Conservation (phyloP, 163 green algal genomes). For the Coccomyxa subellipsoidea region DNA sequence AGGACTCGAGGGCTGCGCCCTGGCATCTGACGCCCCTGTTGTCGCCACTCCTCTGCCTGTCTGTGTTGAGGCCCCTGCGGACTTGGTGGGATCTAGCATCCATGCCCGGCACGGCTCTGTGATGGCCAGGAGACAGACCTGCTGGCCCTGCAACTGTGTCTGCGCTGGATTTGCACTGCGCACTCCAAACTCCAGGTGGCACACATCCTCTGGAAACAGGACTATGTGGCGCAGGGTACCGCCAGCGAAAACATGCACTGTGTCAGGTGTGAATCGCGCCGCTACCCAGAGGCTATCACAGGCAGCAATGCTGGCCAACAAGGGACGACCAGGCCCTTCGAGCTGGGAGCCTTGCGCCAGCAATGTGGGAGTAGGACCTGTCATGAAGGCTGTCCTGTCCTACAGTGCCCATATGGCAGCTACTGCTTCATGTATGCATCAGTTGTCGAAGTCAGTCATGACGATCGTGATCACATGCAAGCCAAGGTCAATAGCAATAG, state of each 20-base stretch:
- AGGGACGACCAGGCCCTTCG: not conserved
- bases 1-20: not conserved
- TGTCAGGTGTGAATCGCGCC: not conserved
- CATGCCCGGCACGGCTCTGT: not conserved
- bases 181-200: not conserved
- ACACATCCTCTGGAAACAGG: not conserved
- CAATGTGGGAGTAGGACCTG: not conserved
- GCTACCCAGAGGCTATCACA: not conserved
- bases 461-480: too few relatives aligned
- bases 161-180: not conserved
- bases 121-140: not conserved
- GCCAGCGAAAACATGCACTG: not conserved
- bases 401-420: too few relatives aligned
- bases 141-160: not conserved
- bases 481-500: too few relatives aligned
- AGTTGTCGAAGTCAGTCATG: too few relatives aligned
- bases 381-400: not conserved
- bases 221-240: not conserved
- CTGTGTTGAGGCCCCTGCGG: not conserved
- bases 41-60: not conserved
- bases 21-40: not conserved
- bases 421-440: too few relatives aligned
- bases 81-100: not conserved
- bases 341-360: not conserved
- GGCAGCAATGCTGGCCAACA: not conserved